phyloP scores from a whole-genome alignment of 2,329 filamentous ascomycete genomes.

The Anisogramma anomala region DNA sequence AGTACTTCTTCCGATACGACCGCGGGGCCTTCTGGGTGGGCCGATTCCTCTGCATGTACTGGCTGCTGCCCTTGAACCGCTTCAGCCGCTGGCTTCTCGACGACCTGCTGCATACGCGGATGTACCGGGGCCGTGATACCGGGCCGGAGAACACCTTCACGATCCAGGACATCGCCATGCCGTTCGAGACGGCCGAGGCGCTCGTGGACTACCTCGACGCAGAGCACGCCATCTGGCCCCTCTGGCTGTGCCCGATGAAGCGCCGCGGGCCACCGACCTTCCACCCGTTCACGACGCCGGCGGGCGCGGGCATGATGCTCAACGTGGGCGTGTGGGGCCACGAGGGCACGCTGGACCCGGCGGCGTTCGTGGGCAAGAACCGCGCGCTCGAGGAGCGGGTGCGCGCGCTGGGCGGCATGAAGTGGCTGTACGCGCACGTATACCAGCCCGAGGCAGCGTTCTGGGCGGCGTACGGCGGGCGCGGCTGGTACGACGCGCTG shows the following conservation, averaged over 20 bases:
- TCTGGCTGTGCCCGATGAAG: conserved; percentile 49
- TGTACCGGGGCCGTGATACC: conserved; percentile 60
- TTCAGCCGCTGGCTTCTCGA: conserved; percentile 58
- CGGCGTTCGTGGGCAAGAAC: conserved; percentile 58
- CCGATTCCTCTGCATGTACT: conserved; percentile 54
- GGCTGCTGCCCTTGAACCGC: conserved; percentile 49
- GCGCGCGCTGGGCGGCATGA: conserved; percentile 59
- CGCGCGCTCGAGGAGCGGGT: conserved; percentile 60
- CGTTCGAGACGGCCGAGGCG: conserved; percentile 37
- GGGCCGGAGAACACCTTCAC: conserved; percentile 55
- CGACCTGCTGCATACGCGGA: conserved; percentile 61
- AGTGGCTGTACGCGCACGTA: conserved; percentile 79
- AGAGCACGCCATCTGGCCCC: conserved; percentile 44
- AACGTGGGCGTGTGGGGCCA: conserved; percentile 69
- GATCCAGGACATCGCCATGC: conserved; percentile 55
- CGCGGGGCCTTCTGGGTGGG: conserved; percentile 67
- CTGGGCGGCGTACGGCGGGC: conserved; percentile 50
- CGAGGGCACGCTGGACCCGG: conserved; percentile 44
- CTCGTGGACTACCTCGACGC: conserved; percentile 44
- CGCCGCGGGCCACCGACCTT: conserved; percentile 39
- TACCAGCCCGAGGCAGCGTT: conserved; percentile 66
- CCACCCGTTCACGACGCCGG: conserved; percentile 37
- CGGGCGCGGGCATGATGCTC: conserved; percentile 32
- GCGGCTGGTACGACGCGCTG: conserved; percentile 50
- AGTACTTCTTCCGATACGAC: conserved; percentile 69